Percentiles rank a stretch among this genome's conserved stretches.
Conservation (phyloP, 2,329 filamentous ascomycete species). For the Cryphonectria naterciae region DNA sequence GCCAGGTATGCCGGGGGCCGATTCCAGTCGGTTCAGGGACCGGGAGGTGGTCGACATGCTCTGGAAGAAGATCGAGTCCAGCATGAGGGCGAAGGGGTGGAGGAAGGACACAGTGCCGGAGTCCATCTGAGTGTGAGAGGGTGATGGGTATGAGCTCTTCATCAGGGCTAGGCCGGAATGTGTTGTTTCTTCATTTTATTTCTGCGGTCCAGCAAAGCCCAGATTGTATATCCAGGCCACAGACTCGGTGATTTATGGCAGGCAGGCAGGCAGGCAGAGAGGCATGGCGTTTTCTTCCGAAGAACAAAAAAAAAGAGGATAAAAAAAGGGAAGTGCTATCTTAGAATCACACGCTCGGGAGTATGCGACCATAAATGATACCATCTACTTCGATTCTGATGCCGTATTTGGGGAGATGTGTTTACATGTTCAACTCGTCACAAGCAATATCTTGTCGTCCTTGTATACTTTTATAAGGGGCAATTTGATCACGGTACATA, state of each 20-base stretch:
- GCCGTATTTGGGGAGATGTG: neutral
- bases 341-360: neutral
- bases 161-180: neutral
- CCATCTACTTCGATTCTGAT: neutral
- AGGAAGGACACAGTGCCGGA: conserved; percentile 69
- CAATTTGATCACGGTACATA: neutral
- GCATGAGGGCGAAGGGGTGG: conserved; percentile 88
- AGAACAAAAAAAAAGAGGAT: neutral
- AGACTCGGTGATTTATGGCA: no score
- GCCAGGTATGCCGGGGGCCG: conserved; percentile 47
- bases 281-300: neutral
- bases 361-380: conserved; percentile 10
- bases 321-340: conserved; percentile 3
- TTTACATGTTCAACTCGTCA: neutral
- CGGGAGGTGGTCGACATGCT: conserved; percentile 90
- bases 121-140: conserved; percentile 44
- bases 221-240: neutral
- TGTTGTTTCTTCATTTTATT: neutral
- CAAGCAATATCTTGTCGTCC: neutral
- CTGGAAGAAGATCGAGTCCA: conserved; percentile 85
- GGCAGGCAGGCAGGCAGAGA: neutral
- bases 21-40: conserved; percentile 75
- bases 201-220: neutral
- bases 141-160: neutral
- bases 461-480: neutral